phyloP scores from a whole-genome alignment of 352 stramenopile species.

The Globisporangium takayamanum region DNA sequence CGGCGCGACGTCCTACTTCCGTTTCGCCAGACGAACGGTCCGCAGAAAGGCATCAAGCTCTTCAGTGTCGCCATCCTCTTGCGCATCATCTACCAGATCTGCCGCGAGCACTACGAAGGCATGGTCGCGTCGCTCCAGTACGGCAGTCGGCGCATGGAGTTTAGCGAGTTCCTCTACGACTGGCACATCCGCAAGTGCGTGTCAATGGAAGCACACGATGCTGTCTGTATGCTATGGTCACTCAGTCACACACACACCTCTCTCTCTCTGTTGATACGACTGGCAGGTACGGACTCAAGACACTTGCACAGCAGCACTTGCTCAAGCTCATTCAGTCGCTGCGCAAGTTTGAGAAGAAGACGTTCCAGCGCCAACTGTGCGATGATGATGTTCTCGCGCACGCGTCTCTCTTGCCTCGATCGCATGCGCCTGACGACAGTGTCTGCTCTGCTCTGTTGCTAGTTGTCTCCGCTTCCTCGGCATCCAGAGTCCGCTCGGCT shows the following conservation, averaged over 20 bases:
- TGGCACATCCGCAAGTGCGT: constrained; percentile 77
- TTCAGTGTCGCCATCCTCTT: constrained; percentile 57
- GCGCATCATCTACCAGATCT: constrained; percentile 62
- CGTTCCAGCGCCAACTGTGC: constrained; percentile 58
- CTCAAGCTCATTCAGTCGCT: constrained; percentile 77
- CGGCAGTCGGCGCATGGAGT: constrained; percentile 63
- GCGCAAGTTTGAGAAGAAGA: constrained; percentile 63
- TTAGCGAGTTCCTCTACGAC: constrained; percentile 82
- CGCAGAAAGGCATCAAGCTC: constrained; percentile 44
- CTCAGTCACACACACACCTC: not conserved
- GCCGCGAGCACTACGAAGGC: constrained; percentile 66
- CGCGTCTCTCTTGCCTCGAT: not conserved
- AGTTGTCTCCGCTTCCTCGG: constrained; percentile 64
- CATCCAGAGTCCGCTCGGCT: constrained; percentile 56
- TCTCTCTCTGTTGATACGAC: not conserved
- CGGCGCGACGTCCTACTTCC: constrained; percentile 35
- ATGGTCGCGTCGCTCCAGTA: constrained; percentile 66
- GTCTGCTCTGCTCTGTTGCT: not conserved
- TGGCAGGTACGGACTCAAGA: constrained; percentile 52
- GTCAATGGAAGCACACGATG: no score
- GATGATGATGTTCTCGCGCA: not conserved
- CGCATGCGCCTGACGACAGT: not conserved
- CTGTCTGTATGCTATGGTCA: not conserved
- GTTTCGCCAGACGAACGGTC: constrained; percentile 34
- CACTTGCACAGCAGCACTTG: constrained; percentile 64